Base-by-base conservation (phyloP, 208 protist genomes). In the Spongospora subterranea region DNA sequence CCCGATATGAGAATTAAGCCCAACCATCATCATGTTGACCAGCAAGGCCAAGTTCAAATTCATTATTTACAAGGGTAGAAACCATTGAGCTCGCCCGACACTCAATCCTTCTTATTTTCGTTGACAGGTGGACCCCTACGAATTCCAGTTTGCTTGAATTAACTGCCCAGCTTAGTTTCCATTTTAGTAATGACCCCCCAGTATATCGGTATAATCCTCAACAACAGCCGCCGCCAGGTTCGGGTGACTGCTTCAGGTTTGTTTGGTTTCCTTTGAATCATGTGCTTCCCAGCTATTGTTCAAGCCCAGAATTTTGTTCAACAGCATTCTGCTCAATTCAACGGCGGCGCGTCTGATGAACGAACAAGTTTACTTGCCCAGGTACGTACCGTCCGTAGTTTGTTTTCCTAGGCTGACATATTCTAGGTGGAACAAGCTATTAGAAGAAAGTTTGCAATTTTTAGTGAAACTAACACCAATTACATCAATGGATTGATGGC, bases 201-300 rank as follows among this genome's bases (percentile, higher is more conserved):
- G 71, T 82, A 20, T 82, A 82, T 43, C 71, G 71, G 71, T 82
- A 82, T n/a, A 82, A 82, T 43, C 71, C 71, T 35, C 6, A 82
- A 13, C 71, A 82, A 43, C 17, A 20, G n/a, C 71, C n/a, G 71
- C 71, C 71, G 17, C 11, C n/a, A 29, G 50, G 50, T 60, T 29
- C 6, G 50, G 24, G 24, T n/a, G n/a, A n/a, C n/a, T n/a, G n/a
- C n/a, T n/a, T n/a, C n/a, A n/a, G n/a, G n/a, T n/a, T n/a, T n/a
- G n/a, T n/a, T n/a, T n/a, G n/a, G n/a, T n/a, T n/a, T 60, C 50
- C 24, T 24, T 29, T 60, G 6, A 60, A 60, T 24, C 24, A 24
- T 60, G 13, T 60, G 13, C 24, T 6, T 60, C 24, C 24, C 50
- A 60, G 50, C 50, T 24, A 60, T 60, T 60, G 50, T 24, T 60